Evolutionary conservation across 805 yeast species (phyloP).

Genomic region (Myxozyma geophila): DNA sequence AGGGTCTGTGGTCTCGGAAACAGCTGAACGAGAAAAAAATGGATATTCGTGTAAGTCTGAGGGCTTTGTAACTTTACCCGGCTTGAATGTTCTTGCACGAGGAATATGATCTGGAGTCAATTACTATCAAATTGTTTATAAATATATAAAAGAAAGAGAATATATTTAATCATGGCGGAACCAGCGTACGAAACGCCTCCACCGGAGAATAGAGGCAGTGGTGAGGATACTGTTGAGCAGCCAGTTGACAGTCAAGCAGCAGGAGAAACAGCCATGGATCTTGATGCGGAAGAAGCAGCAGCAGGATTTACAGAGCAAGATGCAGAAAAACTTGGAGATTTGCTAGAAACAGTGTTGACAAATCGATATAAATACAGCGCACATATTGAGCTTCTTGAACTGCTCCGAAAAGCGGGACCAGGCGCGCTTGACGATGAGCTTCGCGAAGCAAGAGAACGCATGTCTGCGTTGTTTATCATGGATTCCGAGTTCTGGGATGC

Average conservation of each 20-base stretch:
- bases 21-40: background rate
- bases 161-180: background rate
- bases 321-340: conserved; percentile 27
- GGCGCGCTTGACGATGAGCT: conserved; percentile 28
- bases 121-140: no score
- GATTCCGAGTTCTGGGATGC: conserved; percentile 25
- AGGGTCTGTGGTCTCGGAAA: no score
- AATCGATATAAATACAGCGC: conserved; percentile 18
- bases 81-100: background rate
- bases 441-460: conserved; percentile 21
- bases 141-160: background rate
- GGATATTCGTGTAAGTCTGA: background rate
- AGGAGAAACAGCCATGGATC: background rate
- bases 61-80: background rate
- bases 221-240: background rate
- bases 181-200: background rate
- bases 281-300: background rate
- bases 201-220: background rate
- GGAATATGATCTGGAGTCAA: no score
- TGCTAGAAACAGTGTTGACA: conserved; percentile 23
- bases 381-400: conserved; percentile 23
- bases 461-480: conserved; percentile 22
- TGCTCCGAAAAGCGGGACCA: conserved; percentile 24
- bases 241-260: background rate
- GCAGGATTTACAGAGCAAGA: conserved; percentile 27